Conservation (phyloP, 2,329 filamentous ascomycete species). For the Tothia fuscella region DNA sequence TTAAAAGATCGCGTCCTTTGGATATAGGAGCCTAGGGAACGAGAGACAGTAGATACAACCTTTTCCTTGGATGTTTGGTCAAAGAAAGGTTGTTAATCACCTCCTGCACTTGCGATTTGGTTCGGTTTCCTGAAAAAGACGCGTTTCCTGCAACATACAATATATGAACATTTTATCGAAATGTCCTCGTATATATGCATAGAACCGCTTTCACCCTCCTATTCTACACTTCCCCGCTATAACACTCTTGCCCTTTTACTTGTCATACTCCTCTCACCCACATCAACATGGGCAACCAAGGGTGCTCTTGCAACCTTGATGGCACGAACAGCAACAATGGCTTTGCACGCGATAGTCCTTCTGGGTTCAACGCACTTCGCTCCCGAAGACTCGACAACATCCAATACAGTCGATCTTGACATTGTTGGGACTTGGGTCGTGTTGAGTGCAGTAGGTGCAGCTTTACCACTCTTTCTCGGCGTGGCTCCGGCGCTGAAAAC, state of each 20-base stretch:
- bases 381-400: no score
- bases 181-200: neutral
- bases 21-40: no score
- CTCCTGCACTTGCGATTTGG: no score
- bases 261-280: neutral
- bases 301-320: conserved; percentile 5
- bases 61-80: no score
- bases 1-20: no score
- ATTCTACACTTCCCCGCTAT: neutral
- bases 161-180: no score
- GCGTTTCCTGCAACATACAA: no score
- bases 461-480: neutral
- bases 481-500: neutral
- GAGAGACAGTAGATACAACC: no score
- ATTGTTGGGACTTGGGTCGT: neutral
- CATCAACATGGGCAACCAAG: neutral
- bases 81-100: no score
- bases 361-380: neutral
- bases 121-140: no score
- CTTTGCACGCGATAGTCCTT: neutral
- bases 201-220: neutral
- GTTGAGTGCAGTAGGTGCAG: neutral
- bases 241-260: neutral
- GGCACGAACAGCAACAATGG: neutral
- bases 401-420: neutral